These are phyloP conservation scores for Pyrenochaeta sp. DNA, from an alignment of 2,329 filamentous ascomycete genomes.

Conservation along the genomic window DNA sequence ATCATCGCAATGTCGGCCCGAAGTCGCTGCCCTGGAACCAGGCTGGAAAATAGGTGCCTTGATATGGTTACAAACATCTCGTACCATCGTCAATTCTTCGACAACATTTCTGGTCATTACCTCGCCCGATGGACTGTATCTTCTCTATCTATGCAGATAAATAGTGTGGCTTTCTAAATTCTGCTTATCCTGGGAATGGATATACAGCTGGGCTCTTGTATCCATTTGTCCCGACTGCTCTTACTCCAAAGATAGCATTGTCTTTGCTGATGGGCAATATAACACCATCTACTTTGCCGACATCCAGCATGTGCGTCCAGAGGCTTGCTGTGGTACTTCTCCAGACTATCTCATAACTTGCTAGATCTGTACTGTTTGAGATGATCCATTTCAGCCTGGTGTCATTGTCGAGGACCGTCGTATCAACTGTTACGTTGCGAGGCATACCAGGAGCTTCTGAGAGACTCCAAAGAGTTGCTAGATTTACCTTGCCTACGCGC, in stretches of 20 bases:
- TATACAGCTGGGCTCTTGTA: conserved; percentile 59
- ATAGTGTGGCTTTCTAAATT: background rate
- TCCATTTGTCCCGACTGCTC: conserved; percentile 60
- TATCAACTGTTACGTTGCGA: conserved; percentile 59
- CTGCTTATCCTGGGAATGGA: conserved; percentile 46
- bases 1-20: no score
- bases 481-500: conserved; percentile 63
- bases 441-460: conserved; percentile 61
- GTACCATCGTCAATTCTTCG: no score
- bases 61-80: no score
- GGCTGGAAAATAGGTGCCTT: no score
- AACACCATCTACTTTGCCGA: conserved; percentile 56
- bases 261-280: conserved; percentile 63
- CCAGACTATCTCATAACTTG: conserved; percentile 65
- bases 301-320: conserved; percentile 59
- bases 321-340: conserved; percentile 58
- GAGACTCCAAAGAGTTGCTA: conserved; percentile 62
- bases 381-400: conserved; percentile 59
- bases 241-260: conserved; percentile 64
- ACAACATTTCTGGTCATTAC: no score
- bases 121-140: no score
- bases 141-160: no score
- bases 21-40: no score
- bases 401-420: conserved; percentile 57
- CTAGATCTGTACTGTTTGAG: conserved; percentile 51